Evolutionary conservation across 2,329 filamentous ascomycete genomes (phyloP).

Genomic region (Colletotrichum plurivorum): DNA sequence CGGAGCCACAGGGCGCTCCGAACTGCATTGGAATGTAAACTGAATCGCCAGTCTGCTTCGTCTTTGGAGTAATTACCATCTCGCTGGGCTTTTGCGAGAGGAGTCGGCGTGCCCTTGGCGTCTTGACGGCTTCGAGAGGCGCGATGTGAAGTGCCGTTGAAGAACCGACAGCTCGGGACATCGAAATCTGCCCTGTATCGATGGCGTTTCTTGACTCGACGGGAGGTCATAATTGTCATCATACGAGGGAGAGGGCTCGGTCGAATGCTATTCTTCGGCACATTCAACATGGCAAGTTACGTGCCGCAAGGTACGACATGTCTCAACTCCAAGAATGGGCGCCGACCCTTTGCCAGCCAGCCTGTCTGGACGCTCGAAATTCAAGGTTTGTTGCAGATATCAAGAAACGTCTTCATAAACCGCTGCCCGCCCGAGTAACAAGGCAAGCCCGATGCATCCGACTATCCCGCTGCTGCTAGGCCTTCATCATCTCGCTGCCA

Average conservation of each 20-base stretch:
- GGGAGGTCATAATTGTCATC: not conserved
- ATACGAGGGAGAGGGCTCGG: not conserved
- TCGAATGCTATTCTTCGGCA: too few species aligned
- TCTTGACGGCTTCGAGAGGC: not conserved
- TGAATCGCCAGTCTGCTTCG: not conserved
- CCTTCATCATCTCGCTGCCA: not conserved
- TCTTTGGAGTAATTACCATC: not conserved
- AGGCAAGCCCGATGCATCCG: not conserved
- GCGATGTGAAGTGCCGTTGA: conserved; percentile 23
- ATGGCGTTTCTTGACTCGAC: not conserved
- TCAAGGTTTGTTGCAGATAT: not conserved
- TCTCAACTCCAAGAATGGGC: too few species aligned
- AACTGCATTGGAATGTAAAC: not conserved
- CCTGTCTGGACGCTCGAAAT: too few species aligned
- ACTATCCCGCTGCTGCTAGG: not conserved
- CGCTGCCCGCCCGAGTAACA: not conserved
- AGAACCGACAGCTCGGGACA: conserved; percentile 16
- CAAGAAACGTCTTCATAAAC: not conserved
- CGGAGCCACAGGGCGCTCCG: not conserved
- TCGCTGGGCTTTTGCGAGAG: not conserved
- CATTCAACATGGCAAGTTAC: too few species aligned
- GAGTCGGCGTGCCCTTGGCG: not conserved
- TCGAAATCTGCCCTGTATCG: not conserved
- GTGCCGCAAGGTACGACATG: too few species aligned
- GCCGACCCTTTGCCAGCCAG: too few species aligned